These are phyloP conservation scores for Aspergillus sojae DNA, from an alignment of 2,329 filamentous ascomycete species.

Conservation along the genomic window DNA sequence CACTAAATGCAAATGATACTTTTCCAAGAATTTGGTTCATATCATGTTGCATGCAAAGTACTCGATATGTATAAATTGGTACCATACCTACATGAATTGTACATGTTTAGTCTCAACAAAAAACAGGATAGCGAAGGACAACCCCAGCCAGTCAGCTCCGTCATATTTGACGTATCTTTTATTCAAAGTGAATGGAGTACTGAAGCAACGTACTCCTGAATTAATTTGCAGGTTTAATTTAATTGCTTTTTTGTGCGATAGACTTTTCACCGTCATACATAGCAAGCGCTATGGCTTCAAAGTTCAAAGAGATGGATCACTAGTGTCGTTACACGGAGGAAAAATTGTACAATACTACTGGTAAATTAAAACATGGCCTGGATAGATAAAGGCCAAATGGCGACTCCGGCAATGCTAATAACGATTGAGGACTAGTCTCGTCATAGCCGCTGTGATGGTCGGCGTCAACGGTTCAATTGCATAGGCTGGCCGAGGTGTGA, in stretches of 20 bases:
- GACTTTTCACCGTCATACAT: neutral
- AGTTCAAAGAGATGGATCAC: neutral
- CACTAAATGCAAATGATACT: neutral
- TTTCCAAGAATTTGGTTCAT: neutral
- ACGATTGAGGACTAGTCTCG: neutral
- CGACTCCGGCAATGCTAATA: neutral
- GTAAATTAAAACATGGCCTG: neutral
- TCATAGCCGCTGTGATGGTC: conserved; percentile 1
- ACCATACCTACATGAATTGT: neutral
- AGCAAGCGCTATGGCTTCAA: neutral
- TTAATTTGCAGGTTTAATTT: neutral
- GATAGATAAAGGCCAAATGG: conserved; percentile 2
- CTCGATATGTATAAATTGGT: neutral
- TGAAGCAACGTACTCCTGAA: neutral
- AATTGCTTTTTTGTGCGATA: neutral
- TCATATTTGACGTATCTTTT: neutral
- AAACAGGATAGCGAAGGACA: neutral
- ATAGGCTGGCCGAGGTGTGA: conserved; percentile 8
- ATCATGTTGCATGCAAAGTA: neutral
- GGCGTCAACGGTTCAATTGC: conserved; percentile 17
- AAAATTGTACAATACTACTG: neutral
- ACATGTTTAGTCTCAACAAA: neutral
- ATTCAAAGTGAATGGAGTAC: neutral
- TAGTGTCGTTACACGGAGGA: neutral
- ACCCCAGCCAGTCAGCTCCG: neutral